Percentiles rank a stretch among this genome's conserved stretches.
These are phyloP conservation scores for Plenodomus biglobosus DNA, from an alignment of 2,329 filamentous ascomycete genomes.

Conservation along the genomic window DNA sequence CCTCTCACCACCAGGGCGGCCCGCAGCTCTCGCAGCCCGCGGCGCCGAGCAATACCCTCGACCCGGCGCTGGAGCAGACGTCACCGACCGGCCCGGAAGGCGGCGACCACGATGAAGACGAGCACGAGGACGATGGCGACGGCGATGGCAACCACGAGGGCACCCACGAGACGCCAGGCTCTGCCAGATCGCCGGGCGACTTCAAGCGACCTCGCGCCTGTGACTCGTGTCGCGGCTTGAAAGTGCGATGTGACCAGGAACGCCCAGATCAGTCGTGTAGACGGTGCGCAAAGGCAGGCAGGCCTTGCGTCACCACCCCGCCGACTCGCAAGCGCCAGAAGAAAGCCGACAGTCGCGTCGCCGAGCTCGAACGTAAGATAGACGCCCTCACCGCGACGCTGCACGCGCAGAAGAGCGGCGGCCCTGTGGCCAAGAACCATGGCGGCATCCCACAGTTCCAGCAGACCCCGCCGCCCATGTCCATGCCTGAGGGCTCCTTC, in stretches of 20 bases:
- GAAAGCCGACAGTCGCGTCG: slow-evolving; percentile 86
- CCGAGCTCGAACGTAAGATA: slow-evolving; percentile 90
- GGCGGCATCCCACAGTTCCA: slow-evolving; percentile 26
- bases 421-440: slow-evolving; percentile 16
- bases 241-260: slow-evolving; percentile 80
- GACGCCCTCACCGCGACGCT: slow-evolving; percentile 82
- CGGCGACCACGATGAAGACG: slow-evolving; percentile 33
- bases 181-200: slow-evolving; percentile 40
- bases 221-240: slow-evolving; percentile 52
- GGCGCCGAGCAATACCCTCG: slow-evolving; percentile 24
- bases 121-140: slow-evolving; percentile 33
- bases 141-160: slow-evolving; percentile 24
- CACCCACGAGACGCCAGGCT: slow-evolving; percentile 31
- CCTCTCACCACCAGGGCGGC: slow-evolving; percentile 23
- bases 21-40: slow-evolving; percentile 18
- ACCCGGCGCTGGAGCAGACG: slow-evolving; percentile 38
- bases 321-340: slow-evolving; percentile 80
- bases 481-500: slow-evolving; percentile 29
- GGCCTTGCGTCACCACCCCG: slow-evolving; percentile 65
- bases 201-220: slow-evolving; percentile 52
- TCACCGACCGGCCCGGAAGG: slow-evolving; percentile 26
- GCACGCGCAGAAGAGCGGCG: slow-evolving; percentile 55
- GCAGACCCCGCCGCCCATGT: slow-evolving; percentile 6
- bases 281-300: slow-evolving; percentile 78
- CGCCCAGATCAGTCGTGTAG: slow-evolving; percentile 60